phyloP scores from a whole-genome alignment of 768 basidiomycete genomes.

The Termitomyces titanicus region DNA sequence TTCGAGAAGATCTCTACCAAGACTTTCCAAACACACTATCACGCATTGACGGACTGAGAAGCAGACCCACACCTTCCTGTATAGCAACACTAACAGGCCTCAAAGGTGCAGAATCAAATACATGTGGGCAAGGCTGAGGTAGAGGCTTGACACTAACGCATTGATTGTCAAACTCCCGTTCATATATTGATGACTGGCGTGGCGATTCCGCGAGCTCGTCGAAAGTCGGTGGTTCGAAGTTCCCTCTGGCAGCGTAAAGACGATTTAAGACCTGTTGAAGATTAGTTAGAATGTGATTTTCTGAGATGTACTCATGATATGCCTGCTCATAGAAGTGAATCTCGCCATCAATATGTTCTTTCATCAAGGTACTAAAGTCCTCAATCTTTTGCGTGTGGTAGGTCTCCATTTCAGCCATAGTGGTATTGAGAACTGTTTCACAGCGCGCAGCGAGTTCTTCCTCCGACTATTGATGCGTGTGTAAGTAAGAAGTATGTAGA shows the following conservation, averaged over 20 bases:
- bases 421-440: constrained; percentile 85
- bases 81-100: constrained; percentile 72
- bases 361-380: constrained; percentile 57
- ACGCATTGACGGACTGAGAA: constrained; percentile 42
- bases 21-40: constrained; percentile 61
- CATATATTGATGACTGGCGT: constrained; percentile 69
- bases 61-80: constrained; percentile 66
- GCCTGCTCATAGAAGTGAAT: constrained; percentile 76
- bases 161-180: constrained; percentile 64
- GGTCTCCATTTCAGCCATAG: constrained; percentile 84
- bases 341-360: constrained; percentile 75
- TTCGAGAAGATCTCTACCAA: constrained; percentile 34
- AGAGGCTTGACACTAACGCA: constrained; percentile 44
- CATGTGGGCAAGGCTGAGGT: constrained; percentile 76
- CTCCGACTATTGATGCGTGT: constrained; percentile 38
- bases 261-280: constrained; percentile 50
- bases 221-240: constrained; percentile 48
- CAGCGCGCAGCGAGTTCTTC: constrained; percentile 70
- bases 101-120: constrained; percentile 71
- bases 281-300: neutral
- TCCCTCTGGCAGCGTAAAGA: constrained; percentile 51
- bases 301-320: neutral
- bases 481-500: neutral
- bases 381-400: constrained; percentile 74
- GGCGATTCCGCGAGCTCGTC: constrained; percentile 45